Base-by-base conservation (phyloP, 139 green algal genomes). In the Coelastrella sp. region DNA sequence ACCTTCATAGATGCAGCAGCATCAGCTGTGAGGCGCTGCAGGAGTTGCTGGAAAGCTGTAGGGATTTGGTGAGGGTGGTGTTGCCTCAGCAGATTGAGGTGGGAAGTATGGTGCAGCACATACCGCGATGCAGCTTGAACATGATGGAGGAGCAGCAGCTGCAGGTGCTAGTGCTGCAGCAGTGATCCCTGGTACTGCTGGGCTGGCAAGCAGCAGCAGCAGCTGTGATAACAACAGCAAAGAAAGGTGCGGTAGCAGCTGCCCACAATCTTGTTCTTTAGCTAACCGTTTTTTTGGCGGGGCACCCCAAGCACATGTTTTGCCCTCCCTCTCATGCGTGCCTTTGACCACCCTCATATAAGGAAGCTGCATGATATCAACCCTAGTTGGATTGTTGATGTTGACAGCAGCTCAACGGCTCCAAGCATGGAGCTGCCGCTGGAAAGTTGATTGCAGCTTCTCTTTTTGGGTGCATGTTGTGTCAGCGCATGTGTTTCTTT, bases 1-100 rank as follows among this genome's bases (percentile, higher is more conserved):
- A 84, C 62, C 27, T 84, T n/a, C 78, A 84, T 41, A 80, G 76
- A 21, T 67, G 76, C 76, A 35, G 34, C 53, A 73, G 76, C 9
- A 30, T 83, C 11, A 83, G 57, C 13, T 71, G 59, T 32, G 53
- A 53, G 3, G 76, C 76, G 4, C 38, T 83, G 57, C 57, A 74
- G 76, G 9, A 43, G 76, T 38, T 83, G 57, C 25, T 73, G 15
- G 38, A 41, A 34, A 27, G 25, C 8, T 83, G 76, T 62, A 53
- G n/a, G 38, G n/a, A 60, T 25, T 21, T 83, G 38, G 8, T 2
- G 2, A 43, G 34, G 78, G 59, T 84, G 60, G 78, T 75, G 60
- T 34, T 84, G 78, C 76, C 76, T 2, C 57, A 63, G 43, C 62
- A 74, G 62, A 21, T 64, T 15, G 60, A 63, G 40, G 38, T 84